Evolutionary conservation across 495 filamentous ascomycete genomes (phyloP).

Genomic region (Polyplosphaeria fusca): DNA sequence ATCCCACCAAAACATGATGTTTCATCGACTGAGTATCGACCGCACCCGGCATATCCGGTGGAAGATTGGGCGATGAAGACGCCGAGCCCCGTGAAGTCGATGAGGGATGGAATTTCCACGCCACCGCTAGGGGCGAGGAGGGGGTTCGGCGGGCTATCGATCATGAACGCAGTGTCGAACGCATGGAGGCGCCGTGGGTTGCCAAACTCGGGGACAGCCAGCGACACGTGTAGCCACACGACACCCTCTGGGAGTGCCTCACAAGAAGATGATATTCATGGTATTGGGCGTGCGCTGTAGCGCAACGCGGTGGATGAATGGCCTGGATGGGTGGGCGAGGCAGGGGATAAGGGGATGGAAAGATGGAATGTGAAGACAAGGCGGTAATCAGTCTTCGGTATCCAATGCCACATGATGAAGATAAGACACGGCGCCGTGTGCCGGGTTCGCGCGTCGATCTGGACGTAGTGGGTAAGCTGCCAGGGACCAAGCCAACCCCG

Average conservation of each 20-base stretch:
- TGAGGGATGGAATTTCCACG: slow-evolving; percentile 21
- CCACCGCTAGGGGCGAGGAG: slow-evolving; percentile 14
- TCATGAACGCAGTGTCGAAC: slow-evolving; percentile 11
- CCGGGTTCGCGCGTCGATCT: too few relatives aligned
- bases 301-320: too few relatives aligned
- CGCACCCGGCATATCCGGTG: slow-evolving; percentile 14
- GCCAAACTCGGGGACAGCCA: background rate
- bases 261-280: background rate
- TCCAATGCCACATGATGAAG: too few relatives aligned
- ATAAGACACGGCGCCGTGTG: too few relatives aligned
- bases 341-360: too few relatives aligned
- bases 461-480: too few relatives aligned
- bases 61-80: slow-evolving; percentile 26
- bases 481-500: too few relatives aligned
- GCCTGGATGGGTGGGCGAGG: too few relatives aligned
- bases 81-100: slow-evolving; percentile 28
- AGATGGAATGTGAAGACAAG: too few relatives aligned
- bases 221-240: background rate
- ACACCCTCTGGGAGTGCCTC: background rate
- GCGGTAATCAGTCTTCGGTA: too few relatives aligned
- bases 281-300: background rate
- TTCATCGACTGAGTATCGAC: slow-evolving; percentile 6
- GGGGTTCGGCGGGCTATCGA: slow-evolving; percentile 2
- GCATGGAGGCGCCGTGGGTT: slow-evolving; percentile 17
- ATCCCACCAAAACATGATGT: slow-evolving; percentile 12